Percentiles rank a stretch among this genome's conserved stretches.
Evolutionary conservation across 345 rosid species (phyloP).

Genomic region (Erysimum cheiranthoides): DNA sequence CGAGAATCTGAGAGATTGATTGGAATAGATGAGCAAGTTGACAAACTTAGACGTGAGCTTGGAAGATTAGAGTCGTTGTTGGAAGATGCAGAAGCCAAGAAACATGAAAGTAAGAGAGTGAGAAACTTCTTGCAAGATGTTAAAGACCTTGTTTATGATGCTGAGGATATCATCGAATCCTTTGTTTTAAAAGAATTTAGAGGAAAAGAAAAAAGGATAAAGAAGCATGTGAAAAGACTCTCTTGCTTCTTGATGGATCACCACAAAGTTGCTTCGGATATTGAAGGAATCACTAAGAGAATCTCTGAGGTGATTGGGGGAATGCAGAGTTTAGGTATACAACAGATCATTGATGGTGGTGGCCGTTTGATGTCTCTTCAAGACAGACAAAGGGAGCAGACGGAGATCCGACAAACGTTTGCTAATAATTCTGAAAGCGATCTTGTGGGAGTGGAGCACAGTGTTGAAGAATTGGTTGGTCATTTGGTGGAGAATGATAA

Average conservation of each 20-base stretch:
- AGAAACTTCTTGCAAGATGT: slow-evolving; percentile 5
- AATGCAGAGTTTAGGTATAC: slow-evolving; percentile 40
- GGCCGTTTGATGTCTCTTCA: not conserved
- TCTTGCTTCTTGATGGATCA: not conserved
- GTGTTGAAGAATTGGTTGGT: slow-evolving; percentile 28
- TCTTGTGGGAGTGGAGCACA: slow-evolving; percentile 50
- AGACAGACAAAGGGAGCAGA: slow-evolving; percentile 18
- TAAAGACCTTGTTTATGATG: slow-evolving; percentile 29
- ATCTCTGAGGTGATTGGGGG: slow-evolving; percentile 33
- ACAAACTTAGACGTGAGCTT: slow-evolving; percentile 24
- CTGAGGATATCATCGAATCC: slow-evolving; percentile 37
- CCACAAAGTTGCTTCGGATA: not conserved
- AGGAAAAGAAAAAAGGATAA: not conserved
- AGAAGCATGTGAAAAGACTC: not conserved
- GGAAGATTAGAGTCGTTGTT: slow-evolving; percentile 35
- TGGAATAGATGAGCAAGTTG: slow-evolving; percentile 16
- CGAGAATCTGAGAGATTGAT: slow-evolving; percentile 1
- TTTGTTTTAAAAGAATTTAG: slow-evolving; percentile 1
- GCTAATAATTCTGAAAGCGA: slow-evolving; percentile 30
- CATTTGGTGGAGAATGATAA: slow-evolving; percentile 11
- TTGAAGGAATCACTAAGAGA: slow-evolving; percentile 32
- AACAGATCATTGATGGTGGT: not conserved
- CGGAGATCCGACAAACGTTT: slow-evolving; percentile 30
- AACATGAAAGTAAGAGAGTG: slow-evolving; percentile 28
- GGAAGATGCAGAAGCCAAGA: slow-evolving; percentile 39